These are phyloP conservation scores for Malassezia arunalokei DNA, from an alignment of 1,284 basidiomycete genomes.

Conservation along the genomic window DNA sequence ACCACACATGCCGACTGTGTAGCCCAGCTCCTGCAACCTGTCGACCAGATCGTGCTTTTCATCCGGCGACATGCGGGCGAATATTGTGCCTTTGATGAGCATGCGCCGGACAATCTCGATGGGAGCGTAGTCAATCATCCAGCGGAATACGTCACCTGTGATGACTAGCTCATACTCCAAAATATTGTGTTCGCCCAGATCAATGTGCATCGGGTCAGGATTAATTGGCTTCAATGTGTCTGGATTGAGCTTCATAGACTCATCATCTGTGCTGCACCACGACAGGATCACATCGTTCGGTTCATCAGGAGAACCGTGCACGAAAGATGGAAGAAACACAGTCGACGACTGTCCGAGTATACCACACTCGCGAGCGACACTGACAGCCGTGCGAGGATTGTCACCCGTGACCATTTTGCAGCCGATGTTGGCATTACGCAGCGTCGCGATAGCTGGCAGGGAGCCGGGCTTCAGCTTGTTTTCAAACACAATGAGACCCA, in stretches of 20 bases:
- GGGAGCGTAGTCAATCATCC: conserved; percentile 93
- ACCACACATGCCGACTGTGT: conserved; percentile 94
- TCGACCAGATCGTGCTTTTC: conserved; percentile 99
- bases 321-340: conserved; percentile 77
- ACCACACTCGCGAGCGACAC: conserved; percentile 86
- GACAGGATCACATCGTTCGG: conserved; percentile 54
- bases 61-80: conserved; percentile 97
- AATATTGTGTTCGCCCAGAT: conserved; percentile 36
- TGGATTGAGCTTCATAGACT: conserved; percentile 71
- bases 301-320: conserved; percentile 10
- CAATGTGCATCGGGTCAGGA: conserved; percentile 32
- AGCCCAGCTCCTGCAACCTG: conserved; percentile 78
- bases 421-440: conserved; percentile 78
- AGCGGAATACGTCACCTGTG: conserved; percentile 93
- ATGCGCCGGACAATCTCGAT: conserved; percentile 57
- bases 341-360: conserved; percentile 77
- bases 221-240: conserved; percentile 56
- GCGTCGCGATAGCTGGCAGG: conserved; percentile 73
- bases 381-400: conserved; percentile 89
- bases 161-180: conserved; percentile 86
- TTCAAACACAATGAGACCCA: conserved; percentile 94
- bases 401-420: conserved; percentile 98
- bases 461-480: conserved; percentile 95
- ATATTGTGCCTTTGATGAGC: conserved; percentile 95
- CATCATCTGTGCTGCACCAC: conserved; percentile 88